Conservation (phyloP, 2,329 filamentous ascomycete species). For the Truncatella angustata region DNA sequence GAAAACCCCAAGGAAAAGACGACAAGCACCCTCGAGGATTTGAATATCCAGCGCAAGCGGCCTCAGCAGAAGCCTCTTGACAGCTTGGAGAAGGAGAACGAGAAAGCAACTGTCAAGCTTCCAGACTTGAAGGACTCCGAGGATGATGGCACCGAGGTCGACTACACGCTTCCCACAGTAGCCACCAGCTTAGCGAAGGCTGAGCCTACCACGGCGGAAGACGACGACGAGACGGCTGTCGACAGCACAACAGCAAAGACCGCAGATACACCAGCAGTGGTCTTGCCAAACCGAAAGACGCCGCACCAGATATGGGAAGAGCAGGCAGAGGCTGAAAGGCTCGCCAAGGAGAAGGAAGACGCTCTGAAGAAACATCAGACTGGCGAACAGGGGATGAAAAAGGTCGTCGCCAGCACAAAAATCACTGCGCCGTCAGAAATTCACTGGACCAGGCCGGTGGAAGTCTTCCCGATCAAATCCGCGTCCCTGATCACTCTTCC, state of each 20-base stretch:
- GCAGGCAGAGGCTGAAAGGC: conserved; percentile 16
- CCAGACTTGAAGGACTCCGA: conserved; percentile 19
- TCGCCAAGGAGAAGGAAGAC: conserved; percentile 14
- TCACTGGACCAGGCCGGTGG: conserved; percentile 72
- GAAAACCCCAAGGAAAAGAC: conserved; percentile 1
- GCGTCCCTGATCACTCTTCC: conserved; percentile 75
- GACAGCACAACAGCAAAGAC: conserved; percentile 22
- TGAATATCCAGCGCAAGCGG: conserved; percentile 2
- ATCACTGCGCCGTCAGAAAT: conserved; percentile 31
- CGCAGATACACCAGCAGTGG: conserved; percentile 21
- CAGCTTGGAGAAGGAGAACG: conserved; percentile 12
- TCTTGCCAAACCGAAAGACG: conserved; percentile 29
- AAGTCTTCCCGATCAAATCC: conserved; percentile 73
- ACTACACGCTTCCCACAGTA: conserved; percentile 14
- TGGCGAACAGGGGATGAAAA: conserved; percentile 16
- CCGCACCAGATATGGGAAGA: conserved; percentile 20
- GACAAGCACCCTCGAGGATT: conserved; percentile 1
- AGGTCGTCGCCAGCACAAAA: conserved; percentile 16
- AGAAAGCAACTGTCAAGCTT: conserved; percentile 17
- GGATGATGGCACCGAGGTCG: conserved; percentile 12
- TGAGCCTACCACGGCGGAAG: conserved; percentile 12
- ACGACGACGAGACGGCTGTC: conserved; percentile 23
- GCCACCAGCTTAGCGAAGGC: conserved; percentile 12
- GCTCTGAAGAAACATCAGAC: conserved; percentile 12
- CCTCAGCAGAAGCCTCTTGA: conserved; percentile 9